phyloP scores from a whole-genome alignment of 345 rosid genomes.

The Gossypium ekmanianum region DNA sequence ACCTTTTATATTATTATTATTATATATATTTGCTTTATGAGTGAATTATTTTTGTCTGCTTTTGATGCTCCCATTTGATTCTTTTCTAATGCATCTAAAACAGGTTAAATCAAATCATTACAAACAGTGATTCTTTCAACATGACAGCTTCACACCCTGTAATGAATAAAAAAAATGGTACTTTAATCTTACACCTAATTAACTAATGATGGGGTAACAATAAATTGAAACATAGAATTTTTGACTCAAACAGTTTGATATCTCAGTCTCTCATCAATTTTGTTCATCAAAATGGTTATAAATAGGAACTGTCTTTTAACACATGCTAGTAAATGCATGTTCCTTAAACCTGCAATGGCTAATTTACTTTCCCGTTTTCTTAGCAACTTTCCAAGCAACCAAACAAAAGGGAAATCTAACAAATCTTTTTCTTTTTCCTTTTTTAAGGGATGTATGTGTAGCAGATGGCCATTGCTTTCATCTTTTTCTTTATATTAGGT shows the following conservation, averaged over 20 bases:
- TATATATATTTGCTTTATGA: slow-evolving; percentile 15
- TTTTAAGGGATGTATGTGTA: not conserved
- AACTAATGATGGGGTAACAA: not conserved
- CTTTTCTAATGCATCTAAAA: slow-evolving; percentile 25
- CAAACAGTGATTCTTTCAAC: not conserved
- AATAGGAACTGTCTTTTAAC: too few relatives aligned
- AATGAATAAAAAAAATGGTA: not conserved
- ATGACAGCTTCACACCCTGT: slow-evolving; percentile 11
- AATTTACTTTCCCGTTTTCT: not conserved
- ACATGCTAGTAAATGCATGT: too few relatives aligned
- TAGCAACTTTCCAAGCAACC: not conserved
- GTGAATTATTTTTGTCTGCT: slow-evolving; percentile 22
- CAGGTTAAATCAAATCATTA: slow-evolving; percentile 25
- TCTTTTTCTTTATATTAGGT: slow-evolving; percentile 10
- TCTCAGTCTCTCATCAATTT: not conserved
- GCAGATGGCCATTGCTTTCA: slow-evolving; percentile 19
- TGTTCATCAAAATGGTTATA: not conserved
- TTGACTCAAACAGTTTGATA: not conserved
- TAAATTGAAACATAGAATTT: slow-evolving; percentile 5
- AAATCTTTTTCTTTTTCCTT: not conserved
- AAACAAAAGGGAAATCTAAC: not conserved
- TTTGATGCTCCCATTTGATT: slow-evolving; percentile 17
- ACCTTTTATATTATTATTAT: not conserved
- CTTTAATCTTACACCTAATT: not conserved
- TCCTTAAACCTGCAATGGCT: not conserved